These are phyloP conservation scores for Immersiporthe knoxdaviesiana DNA, from an alignment of 2,329 filamentous ascomycete genomes.

Conservation along the genomic window DNA sequence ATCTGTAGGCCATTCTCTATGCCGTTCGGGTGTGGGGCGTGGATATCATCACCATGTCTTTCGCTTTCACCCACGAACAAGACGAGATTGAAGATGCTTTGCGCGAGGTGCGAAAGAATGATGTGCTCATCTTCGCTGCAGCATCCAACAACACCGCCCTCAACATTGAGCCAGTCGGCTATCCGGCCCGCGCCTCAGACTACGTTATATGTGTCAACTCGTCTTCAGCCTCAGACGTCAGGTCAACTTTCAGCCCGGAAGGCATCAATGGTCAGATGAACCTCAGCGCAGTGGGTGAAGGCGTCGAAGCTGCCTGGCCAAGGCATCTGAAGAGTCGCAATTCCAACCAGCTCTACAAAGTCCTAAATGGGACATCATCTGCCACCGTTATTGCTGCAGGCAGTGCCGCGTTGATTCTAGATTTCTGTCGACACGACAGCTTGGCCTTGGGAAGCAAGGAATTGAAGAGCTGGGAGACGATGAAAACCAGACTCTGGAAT, in stretches of 20 bases:
- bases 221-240: not conserved
- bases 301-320: not conserved
- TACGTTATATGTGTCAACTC: not conserved
- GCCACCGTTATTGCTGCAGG: not conserved
- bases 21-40: not conserved
- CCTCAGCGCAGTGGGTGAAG: not conserved
- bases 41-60: not conserved
- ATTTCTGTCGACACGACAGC: not conserved
- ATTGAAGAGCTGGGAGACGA: not conserved
- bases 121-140: not conserved
- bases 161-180: not conserved
- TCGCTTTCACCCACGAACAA: not conserved
- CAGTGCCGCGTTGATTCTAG: not conserved
- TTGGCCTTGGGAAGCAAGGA: not conserved
- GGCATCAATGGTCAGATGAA: not conserved
- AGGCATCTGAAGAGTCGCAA: not conserved
- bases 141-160: conserved; percentile 4
- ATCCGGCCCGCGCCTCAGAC: not conserved
- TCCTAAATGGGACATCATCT: not conserved
- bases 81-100: not conserved
- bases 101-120: not conserved
- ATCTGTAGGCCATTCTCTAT: not conserved
- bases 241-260: not conserved
- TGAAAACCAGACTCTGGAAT: not conserved
- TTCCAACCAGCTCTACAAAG: not conserved